Evolutionary conservation across 2,329 filamentous ascomycete species (phyloP), one percentile per base, ranked within the genome.

Genomic region (Thelonectria rubi): DNA sequence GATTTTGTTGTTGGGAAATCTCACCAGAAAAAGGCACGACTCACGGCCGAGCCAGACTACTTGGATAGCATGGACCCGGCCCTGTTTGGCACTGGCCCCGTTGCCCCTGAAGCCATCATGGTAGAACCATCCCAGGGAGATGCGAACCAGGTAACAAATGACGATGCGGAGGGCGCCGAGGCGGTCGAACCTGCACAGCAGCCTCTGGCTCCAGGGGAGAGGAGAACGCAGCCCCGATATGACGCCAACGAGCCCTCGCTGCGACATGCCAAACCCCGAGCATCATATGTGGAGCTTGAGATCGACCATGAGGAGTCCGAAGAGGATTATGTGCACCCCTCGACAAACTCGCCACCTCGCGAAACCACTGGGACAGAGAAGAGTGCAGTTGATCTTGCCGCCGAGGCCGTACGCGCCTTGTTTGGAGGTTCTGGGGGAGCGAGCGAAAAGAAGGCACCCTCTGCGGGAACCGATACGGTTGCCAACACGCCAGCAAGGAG

Each of bases 21-120:
- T 53, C 79, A 82, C 24, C 72, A 78, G 42, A 85, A 81, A 69
- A 84, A 79, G 65, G 59, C 63, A 46, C 74, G 76, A 17, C 65
- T 72, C 11, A 47, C 61, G 2, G 21, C 55, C 20, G 73, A 71
- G 45, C 69, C 75, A 24, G 74, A 76, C 49, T 73, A 75, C 45
- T 75, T 70, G 58, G 76, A 69, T 66, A 84, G 69, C 50, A 78
- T 87, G 74, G 85, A 87, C 58, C 85, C 85, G 3, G 84, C 84
- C 1, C 73, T 87, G 17, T 81, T 84, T 55, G 74, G 74, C n/a
- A 58, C 57, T 7, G 53, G 43, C 3, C 53, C 60, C 5, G 34
- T 62, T 9, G 55, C 58, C 17, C 62, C 67, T 39, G 65, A 69
- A 39, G 60, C 55, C 51, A 60, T 71, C 14, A 70, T 61, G 68